Base-by-base conservation (phyloP, 345 rosid species). In the Viola odorata region DNA sequence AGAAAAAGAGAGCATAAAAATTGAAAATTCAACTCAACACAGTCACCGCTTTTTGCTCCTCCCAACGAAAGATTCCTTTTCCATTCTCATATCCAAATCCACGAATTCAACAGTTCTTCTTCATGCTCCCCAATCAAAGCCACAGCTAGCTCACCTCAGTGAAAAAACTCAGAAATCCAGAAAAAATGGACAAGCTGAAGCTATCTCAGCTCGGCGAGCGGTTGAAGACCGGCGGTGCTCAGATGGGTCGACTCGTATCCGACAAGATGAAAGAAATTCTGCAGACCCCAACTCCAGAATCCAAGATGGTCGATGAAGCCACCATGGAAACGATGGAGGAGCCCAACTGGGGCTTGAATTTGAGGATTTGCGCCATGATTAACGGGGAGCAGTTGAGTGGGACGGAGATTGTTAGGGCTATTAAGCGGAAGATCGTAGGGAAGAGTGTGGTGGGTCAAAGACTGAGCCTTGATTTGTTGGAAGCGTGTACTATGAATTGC, bases 261-360 rank as follows among this genome's bases (percentile, higher is more conserved):
- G 92, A 80, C 58, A 91, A 91, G 70, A 66, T 91, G 83, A 91
- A 88, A 70, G 97, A 87, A 55, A 80, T 91, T 63, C 74, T 91
- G 17, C 97, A 87, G 69, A 74, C 82, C 39, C 91, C 96, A 0
- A 91, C 92, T 2, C 80, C 82, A 6, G 96, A 87, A 66, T 87
- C 91, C 0, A 81, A 79, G 73, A 81, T 91, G 84, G 96, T 88
- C 1, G 96, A 91, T 57, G 97, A 91, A 75, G 96, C 96, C 41
- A 91, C 96, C 3, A 17, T 70, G 13, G 96, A 91, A 73, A 81
- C 85, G 3, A 41, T 84, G 63, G 86, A 79, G 49, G 97, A 85
- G 66, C 83, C 97, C 0, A 84, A 83, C 44, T 91, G 97, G 96
- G 96, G 96, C 45, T 45, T 87, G 96, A 91, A 85, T 77, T 72